These are phyloP conservation scores for Colletotrichum phormii DNA, from an alignment of 2,329 filamentous ascomycete genomes.

Conservation along the genomic window DNA sequence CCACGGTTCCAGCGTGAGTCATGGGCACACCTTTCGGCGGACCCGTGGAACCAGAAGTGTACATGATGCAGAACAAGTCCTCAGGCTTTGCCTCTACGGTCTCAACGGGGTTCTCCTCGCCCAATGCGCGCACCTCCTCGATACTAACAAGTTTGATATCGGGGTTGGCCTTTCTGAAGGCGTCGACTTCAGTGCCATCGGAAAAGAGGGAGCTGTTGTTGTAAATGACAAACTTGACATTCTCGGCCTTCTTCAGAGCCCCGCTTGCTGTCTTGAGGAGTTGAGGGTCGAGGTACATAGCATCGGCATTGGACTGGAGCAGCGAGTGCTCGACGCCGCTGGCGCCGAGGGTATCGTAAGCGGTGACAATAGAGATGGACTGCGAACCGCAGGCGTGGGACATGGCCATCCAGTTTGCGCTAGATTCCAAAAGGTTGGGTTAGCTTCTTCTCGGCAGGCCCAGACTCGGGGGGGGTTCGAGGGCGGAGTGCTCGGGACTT, in stretches of 20 bases:
- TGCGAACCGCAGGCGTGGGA: slow-evolving; percentile 85
- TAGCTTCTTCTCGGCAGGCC: slow-evolving; percentile 16
- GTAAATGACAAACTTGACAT: slow-evolving; percentile 71
- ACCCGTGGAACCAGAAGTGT: slow-evolving; percentile 91
- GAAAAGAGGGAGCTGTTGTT: slow-evolving; percentile 68
- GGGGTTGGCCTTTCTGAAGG: slow-evolving; percentile 67
- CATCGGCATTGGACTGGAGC: slow-evolving; percentile 80
- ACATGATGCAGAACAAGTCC: slow-evolving; percentile 87
- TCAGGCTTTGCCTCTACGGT: slow-evolving; percentile 78
- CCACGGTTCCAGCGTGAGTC: slow-evolving; percentile 82
- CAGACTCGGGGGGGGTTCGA: neutral
- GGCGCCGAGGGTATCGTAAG: slow-evolving; percentile 91
- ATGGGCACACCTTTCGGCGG: slow-evolving; percentile 89
- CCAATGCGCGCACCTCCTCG: slow-evolving; percentile 66
- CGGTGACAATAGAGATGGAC: slow-evolving; percentile 91
- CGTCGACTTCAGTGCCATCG: slow-evolving; percentile 62
- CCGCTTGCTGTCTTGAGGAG: slow-evolving; percentile 72
- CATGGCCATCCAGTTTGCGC: slow-evolving; percentile 84
- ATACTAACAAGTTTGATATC: slow-evolving; percentile 65
- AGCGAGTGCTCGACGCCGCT: slow-evolving; percentile 89
- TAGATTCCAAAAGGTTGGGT: slow-evolving; percentile 46
- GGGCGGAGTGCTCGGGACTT: slow-evolving; percentile 6
- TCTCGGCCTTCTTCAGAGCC: slow-evolving; percentile 67
- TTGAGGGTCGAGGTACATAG: slow-evolving; percentile 89
- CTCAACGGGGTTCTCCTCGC: slow-evolving; percentile 76